phyloP scores from a whole-genome alignment of 2,329 filamentous ascomycete genomes.

The Sarocladium strictum region DNA sequence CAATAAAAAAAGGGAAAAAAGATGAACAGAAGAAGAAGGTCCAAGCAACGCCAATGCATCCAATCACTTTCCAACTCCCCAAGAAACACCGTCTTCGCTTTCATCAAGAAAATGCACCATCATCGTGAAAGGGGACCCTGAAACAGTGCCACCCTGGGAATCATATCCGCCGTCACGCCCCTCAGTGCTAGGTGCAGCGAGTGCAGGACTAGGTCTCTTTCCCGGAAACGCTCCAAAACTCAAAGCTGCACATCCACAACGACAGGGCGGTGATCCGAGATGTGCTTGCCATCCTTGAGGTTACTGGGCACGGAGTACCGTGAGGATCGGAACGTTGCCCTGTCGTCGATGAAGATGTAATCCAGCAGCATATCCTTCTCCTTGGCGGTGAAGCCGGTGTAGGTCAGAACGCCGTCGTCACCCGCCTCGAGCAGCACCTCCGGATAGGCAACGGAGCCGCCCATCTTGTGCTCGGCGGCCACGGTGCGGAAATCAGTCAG shows the following conservation, averaged over 20 bases:
- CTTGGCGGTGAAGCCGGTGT: conserved; percentile 21
- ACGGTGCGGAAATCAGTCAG: conserved; percentile 19
- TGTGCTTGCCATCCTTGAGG: conserved; percentile 20
- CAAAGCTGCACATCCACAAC: conserved; percentile 21
- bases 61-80: background rate
- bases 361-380: conserved; percentile 19
- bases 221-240: too few species aligned
- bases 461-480: conserved; percentile 17
- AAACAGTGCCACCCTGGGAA: too few species aligned
- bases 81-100: too few species aligned
- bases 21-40: too few species aligned
- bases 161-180: too few species aligned
- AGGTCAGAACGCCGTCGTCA: conserved; percentile 15
- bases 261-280: conserved; percentile 27
- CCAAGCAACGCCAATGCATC: background rate
- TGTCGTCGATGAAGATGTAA: conserved; percentile 25
- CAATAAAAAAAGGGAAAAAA: too few species aligned
- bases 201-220: too few species aligned
- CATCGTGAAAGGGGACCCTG: too few species aligned
- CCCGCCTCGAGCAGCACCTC: background rate
- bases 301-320: background rate
- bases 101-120: too few species aligned
- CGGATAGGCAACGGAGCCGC: conserved; percentile 18
- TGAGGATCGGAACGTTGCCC: conserved; percentile 16
- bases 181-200: too few species aligned